Evolutionary conservation across 192 early-diverging fungal species (phyloP), one percentile per base, ranked within the genome.

Genomic region (Backusella macrospora): DNA sequence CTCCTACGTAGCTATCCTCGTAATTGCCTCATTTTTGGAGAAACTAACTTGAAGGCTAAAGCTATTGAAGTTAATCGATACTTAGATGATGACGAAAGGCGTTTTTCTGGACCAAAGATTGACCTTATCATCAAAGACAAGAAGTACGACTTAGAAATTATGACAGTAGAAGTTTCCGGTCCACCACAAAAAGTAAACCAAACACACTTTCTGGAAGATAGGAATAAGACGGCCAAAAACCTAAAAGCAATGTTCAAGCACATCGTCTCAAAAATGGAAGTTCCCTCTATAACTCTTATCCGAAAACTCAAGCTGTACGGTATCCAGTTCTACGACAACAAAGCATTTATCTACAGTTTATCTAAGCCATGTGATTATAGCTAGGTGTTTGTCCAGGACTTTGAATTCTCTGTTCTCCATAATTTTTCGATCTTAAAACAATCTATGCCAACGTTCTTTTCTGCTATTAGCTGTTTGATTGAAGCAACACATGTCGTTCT

Each of bases 201-300:
- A 67, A 21, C 40, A 6, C 65, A 45, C 10, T 23, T 39, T 18
- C n/a, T 67, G 6, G 65, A 67, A 45, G 40, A 67, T 38, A 16
- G n/a, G 21, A n/a, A 67, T 26, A 67, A 67, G n/a, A 67, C 5
- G 0, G 37, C 38, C 23, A 47, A 68, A 13, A 68, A 47, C 18
- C 21, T 68, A 12, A 68, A 68, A 45, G 42, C 26, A 10, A 47
- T 68, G 66, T 68, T 45, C 12, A 46, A 68, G 43, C 14, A 47
- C 18, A 68, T 46, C 15, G 21, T 26, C 21, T 29, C 18, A 5
- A 68, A 45, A 68, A 43, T 29, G 66, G 66, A 68, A 44, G 42
- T 29, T n/a, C 66, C 44, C 10, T 68, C 66, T 0, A 10, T 46
- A 4, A 68, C 66, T 5, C 18, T 47, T 1, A 6, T 68, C n/a